Evolutionary conservation across 2,329 filamentous ascomycete genomes (phyloP).

Genomic region (Claviceps arundinis): DNA sequence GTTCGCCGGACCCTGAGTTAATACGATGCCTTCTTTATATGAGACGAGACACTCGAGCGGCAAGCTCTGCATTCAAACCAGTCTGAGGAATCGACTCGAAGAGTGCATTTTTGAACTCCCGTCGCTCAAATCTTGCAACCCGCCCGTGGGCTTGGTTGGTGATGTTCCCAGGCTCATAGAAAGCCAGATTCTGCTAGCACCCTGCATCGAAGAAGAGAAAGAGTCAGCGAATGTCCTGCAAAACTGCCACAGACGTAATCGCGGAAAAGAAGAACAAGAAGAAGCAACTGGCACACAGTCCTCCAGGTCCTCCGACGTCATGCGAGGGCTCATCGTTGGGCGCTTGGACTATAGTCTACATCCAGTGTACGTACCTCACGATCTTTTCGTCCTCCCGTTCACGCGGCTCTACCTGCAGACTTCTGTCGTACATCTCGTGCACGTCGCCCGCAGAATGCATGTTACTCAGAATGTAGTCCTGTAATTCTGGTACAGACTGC

Average conservation of each 20-base stretch:
- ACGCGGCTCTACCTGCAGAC: conserved; percentile 80
- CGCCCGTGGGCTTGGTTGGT: background rate
- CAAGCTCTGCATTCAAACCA: background rate
- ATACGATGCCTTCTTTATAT: background rate
- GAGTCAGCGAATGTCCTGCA: background rate
- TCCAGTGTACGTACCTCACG: conserved; percentile 63
- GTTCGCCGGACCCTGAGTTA: background rate
- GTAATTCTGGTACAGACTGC: conserved; percentile 77
- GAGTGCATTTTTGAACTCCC: background rate
- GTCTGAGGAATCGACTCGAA: background rate
- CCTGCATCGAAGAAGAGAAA: conserved; percentile 22
- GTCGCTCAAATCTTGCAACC: background rate
- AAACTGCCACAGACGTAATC: background rate
- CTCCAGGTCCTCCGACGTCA: background rate
- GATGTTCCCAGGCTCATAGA: conserved; percentile 26
- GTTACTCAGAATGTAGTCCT: conserved; percentile 93
- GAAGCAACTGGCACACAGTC: too few relatives aligned
- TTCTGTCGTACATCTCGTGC: conserved; percentile 99
- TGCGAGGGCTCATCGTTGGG: too few relatives aligned
- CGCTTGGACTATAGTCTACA: conserved; percentile 9
- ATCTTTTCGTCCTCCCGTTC: conserved; percentile 99
- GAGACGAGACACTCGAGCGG: too few relatives aligned
- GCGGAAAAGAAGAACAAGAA: background rate
- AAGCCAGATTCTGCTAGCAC: conserved; percentile 49
- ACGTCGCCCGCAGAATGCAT: conserved; percentile 93